phyloP scores from a whole-genome alignment of 768 basidiomycete species.

The Suillus americanus region DNA sequence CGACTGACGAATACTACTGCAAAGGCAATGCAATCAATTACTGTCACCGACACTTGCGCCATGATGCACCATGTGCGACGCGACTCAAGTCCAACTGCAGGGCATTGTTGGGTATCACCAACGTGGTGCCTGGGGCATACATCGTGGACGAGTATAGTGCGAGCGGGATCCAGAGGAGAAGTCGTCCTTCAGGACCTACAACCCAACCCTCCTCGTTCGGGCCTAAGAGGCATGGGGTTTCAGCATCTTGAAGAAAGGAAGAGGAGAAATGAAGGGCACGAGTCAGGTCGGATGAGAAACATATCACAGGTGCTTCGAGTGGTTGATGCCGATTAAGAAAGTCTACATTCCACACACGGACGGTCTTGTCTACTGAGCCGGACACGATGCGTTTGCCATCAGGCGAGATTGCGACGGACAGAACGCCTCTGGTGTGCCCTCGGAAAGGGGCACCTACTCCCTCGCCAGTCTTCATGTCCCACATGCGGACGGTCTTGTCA shows the following conservation, averaged over 20 bases:
- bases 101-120: not conserved
- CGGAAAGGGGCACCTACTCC: not conserved
- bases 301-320: not conserved
- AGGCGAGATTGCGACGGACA: not conserved
- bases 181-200: not conserved
- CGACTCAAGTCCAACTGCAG: not conserved
- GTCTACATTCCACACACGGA: slow-evolving; percentile 1
- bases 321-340: not conserved
- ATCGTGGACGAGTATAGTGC: not conserved
- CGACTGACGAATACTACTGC: too few species aligned
- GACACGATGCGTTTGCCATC: slow-evolving; percentile 1
- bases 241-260: not conserved
- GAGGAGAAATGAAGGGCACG: not conserved
- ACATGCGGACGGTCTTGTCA: not conserved
- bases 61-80: not conserved
- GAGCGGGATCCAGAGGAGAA: slow-evolving; percentile 4
- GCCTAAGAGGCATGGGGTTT: not conserved
- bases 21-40: too few species aligned
- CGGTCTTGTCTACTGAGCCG: not conserved
- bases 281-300: not conserved
- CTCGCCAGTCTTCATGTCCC: not conserved
- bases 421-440: not conserved
- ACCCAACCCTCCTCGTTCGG: not conserved
- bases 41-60: not conserved
- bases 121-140: not conserved